These are phyloP conservation scores for Psilocybe subaeruginosa DNA, from an alignment of 768 basidiomycete species.

Conservation along the genomic window DNA sequence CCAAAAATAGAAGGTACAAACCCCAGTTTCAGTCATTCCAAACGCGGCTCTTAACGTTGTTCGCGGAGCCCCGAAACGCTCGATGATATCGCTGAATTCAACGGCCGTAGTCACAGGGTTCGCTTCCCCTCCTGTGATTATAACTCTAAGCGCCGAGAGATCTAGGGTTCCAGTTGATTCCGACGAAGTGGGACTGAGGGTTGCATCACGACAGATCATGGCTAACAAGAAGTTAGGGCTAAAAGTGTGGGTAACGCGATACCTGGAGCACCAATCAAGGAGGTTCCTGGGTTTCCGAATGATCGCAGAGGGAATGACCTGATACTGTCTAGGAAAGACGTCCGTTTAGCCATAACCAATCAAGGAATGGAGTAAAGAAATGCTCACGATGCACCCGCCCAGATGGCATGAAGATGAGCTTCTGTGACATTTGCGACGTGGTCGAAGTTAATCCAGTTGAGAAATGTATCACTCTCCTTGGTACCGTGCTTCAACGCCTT, in stretches of 20 bases:
- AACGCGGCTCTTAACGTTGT: neutral
- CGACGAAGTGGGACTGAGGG: neutral
- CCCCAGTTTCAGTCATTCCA: conserved; percentile 4
- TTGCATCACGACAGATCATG: neutral
- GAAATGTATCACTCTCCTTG: neutral
- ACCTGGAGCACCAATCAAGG: neutral
- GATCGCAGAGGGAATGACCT: neutral
- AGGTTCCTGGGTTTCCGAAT: neutral
- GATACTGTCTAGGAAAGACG: neutral
- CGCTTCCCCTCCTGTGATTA: neutral
- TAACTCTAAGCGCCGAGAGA: neutral
- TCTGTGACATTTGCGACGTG: conserved; percentile 1
- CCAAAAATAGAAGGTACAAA: neutral
- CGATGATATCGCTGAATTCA: conserved; percentile 1
- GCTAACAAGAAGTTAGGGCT: conserved; percentile 4
- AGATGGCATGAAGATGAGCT: neutral
- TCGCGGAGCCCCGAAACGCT: neutral
- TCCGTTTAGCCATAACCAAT: neutral
- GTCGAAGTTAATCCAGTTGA: conserved; percentile 6
- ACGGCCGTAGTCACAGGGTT: conserved; percentile 1
- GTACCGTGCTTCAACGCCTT: conserved; percentile 1
- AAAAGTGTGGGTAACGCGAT: neutral
- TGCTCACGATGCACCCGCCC: neutral
- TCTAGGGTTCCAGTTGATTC: neutral
- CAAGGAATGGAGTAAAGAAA: neutral